Evolutionary conservation across 768 basidiomycete species (phyloP), one percentile per base, ranked within the genome.

Genomic region (Boletales sp.): DNA sequence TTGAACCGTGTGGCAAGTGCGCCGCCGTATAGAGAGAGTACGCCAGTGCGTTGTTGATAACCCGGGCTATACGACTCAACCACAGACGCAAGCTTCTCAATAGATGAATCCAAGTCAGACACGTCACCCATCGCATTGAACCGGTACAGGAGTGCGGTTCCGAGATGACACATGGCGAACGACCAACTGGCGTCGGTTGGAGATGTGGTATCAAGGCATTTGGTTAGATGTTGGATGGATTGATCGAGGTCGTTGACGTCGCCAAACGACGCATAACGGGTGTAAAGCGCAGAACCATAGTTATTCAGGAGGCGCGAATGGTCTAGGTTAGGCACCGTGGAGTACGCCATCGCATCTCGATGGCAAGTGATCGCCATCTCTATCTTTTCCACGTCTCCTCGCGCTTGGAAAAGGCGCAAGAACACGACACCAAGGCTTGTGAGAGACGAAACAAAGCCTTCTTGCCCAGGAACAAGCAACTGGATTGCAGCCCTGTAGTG

Each of bases 351-450:
- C 9, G 56, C 63, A 11, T 13, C 34, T 14, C 50, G 29, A 37
- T 52, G 60, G 46, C 31, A 54, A 17, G 13, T 18, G 29, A 70
- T 47, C 8, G 64, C 66, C 39, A 42, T 48, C 21, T 67, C 50
- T 29, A 68, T 24, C 39, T 32, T 58, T 24, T 53, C 27, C 1
- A 18, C 1, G 10, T 61, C 49, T 9, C 57, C 66, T n/a, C 51
- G 42, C n/a, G 10, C 35, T 38, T 43, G 8, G 29, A 52, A 66
- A 10, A 52, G 9, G 24, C 27, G 24, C 24, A 18, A 31, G 34
- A 36, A 42, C 5, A 46, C 48, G 13, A 30, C 14, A 7, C 63
- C 63, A 2, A 60, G 52, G 37, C 32, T 40, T 2, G 34, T 54
- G 40, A 67, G 51, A 40, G 5, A 40, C 1, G 27, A 14, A 18